Conservation (phyloP, 129 eudicot genomes). For the Artemisia argyi region DNA sequence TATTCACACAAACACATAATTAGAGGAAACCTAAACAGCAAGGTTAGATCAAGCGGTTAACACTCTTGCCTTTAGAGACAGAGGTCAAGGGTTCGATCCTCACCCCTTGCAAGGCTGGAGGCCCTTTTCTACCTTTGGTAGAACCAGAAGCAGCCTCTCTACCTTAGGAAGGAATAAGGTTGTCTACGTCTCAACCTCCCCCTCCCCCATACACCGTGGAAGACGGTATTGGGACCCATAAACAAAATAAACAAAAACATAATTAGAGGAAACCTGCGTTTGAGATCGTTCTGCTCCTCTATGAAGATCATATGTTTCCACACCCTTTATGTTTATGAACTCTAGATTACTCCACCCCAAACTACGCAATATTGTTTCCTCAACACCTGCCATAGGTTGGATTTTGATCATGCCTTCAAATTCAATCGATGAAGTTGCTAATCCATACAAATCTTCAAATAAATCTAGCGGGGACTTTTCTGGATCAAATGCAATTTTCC, state of each 20-base stretch:
- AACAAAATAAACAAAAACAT: not conserved
- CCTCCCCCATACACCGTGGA: too few species aligned
- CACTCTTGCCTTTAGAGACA: too few species aligned
- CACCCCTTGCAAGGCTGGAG: too few species aligned
- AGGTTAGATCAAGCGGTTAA: too few species aligned
- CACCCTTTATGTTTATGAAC: not conserved
- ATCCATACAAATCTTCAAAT: not conserved
- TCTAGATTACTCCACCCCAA: not conserved
- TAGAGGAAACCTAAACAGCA: slow-evolving; percentile 23
- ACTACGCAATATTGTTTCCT: too few species aligned
- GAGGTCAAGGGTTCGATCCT: too few species aligned
- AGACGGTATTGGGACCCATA: too few species aligned
- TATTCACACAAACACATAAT: not conserved
- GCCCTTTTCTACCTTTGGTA: too few species aligned
- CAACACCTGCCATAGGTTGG: slow-evolving; percentile 3
- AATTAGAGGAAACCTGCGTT: slow-evolving; percentile 13
- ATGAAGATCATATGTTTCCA: not conserved
- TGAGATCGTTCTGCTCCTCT: not conserved
- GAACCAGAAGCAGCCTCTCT: too few species aligned
- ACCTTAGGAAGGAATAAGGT: too few species aligned
- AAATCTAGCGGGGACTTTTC: slow-evolving; percentile 15
- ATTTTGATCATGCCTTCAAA: slow-evolving; percentile 18
- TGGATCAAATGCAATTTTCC: slow-evolving; percentile 8
- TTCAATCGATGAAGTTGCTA: slow-evolving; percentile 14
- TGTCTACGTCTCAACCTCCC: too few species aligned